Evolutionary conservation across 1,284 basidiomycete species (phyloP).

Genomic region (Tylopilus sp.): DNA sequence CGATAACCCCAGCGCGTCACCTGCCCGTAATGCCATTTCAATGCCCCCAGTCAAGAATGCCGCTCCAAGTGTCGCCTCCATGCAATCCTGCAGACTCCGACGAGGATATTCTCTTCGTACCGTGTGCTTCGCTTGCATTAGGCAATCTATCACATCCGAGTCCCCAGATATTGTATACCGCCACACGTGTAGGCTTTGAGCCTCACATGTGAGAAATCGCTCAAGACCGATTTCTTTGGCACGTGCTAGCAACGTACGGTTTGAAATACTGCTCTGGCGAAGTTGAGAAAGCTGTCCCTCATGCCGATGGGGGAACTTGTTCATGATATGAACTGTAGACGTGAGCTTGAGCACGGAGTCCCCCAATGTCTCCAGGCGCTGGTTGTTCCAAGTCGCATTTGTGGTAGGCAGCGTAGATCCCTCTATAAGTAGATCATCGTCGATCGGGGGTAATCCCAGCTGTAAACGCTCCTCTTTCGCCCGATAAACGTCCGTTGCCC

Average conservation of each 20-base stretch:
- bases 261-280: slow-evolving; percentile 62
- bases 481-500: slow-evolving; percentile 61
- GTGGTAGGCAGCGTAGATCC: slow-evolving; percentile 71
- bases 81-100: slow-evolving; percentile 77
- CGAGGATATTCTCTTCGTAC: slow-evolving; percentile 48
- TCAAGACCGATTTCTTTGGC: slow-evolving; percentile 64
- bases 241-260: slow-evolving; percentile 61
- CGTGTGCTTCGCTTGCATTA: slow-evolving; percentile 29
- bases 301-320: slow-evolving; percentile 68
- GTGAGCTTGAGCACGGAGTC: slow-evolving; percentile 78
- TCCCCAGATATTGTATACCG: slow-evolving; percentile 45
- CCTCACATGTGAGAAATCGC: slow-evolving; percentile 59
- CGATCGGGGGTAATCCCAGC: slow-evolving; percentile 58
- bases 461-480: slow-evolving; percentile 46
- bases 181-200: slow-evolving; percentile 56
- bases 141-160: slow-evolving; percentile 29
- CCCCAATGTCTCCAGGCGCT: slow-evolving; percentile 80
- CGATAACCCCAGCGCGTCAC: slow-evolving; percentile 60
- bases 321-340: slow-evolving; percentile 72
- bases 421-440: slow-evolving; percentile 57
- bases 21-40: slow-evolving; percentile 59
- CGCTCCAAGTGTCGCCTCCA: slow-evolving; percentile 79
- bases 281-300: slow-evolving; percentile 75
- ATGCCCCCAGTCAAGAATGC: slow-evolving; percentile 69
- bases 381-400: slow-evolving; percentile 65